Evolutionary conservation across 2,329 filamentous ascomycete species (phyloP), one percentile per base, ranked within the genome.

Genomic region (Ophiostoma pallidulum): DNA sequence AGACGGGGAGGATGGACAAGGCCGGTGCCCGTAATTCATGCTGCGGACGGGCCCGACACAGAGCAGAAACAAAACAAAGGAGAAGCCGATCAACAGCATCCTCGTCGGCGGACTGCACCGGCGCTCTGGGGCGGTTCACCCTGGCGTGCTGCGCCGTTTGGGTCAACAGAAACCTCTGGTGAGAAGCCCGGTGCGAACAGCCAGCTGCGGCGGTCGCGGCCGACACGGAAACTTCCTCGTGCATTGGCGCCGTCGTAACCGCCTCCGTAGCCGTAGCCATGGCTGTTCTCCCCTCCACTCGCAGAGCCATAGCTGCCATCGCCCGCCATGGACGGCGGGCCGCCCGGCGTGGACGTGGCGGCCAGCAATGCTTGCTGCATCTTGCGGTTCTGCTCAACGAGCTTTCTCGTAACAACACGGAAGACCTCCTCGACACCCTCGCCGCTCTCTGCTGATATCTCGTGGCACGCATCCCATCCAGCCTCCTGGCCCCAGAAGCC

Each of bases 381-480:
- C 66, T 76, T 77, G 56, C 75, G 73, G 60, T 79, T 78, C 67
- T 79, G 75, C 64, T 80, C 77, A 55, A 80, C 77, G 48, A 80
- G 71, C 62, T 80, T 80, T 51, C 77, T 67, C 31, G 76, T 74
- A 13, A 80, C 76, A 36, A 80, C 77, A 18, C 91, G 77, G 59
- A 97, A 97, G 0, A 98, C 89, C 66, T 97, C 92, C 58, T 97
- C 92, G 16, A 98, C 90, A 16, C 91, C 91, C 70, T 96, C 90
- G 48, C 90, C 90, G 59, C 84, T 89, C 71, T 94, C 91, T 41
- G 91, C 90, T 57, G 83, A 90, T 60, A 98, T 91, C 69, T 98
- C 92, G 65, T 97, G 92, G 64, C 91, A 97, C 53, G 89, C 94
- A 60, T 96, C 90, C 90, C 91, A 97, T 45, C 90, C 89, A 6